Base-by-base conservation (phyloP, 306 rosid species). In the Citrullus mucosospermus region DNA sequence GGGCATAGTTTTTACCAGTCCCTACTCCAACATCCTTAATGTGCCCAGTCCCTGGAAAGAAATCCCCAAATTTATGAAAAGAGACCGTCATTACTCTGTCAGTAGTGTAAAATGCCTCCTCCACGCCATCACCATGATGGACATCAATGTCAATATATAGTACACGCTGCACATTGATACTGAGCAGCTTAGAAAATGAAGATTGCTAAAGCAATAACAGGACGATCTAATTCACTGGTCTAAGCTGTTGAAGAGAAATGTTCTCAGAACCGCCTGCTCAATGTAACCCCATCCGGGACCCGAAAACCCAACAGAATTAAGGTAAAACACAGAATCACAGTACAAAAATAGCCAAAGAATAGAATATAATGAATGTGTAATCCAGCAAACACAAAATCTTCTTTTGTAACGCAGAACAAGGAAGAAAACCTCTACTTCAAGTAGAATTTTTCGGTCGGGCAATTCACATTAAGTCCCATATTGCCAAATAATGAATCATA, bases 41-140 rank as follows among this genome's bases (percentile, higher is more conserved):
- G 82, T 93, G 98, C 32, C 98, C 98, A 6, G 98, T 91, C 69
- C 98, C 97, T 0, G 98, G 98, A 84, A 93, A 93, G 84, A 90
- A 93, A 78, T 91, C 97, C 69, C 98, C 98, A 80, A 88, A 93
- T 75, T 91, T 93, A 71, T 93, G 98, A 57, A 93, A 93, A 8
- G 97, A 91, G 58, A 93, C 96, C 0, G 98, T 91, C 98, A 93
- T 91, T 80, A 93, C 98, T 82, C 98, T 88, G 65, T 93, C 97
- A 17, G 98, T 93, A 70, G 96, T 88, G 84, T 93, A 93, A 81
- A 93, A 93, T n/a, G 98, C 98, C 85, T 93, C 97, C 86, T 93
- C 98, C 59, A 93, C 98, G n/a, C 98, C 98, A 80, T 93, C 98
- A 41, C 98, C 98, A 17, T 93, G 98, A 84, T 93, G 97, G 41